Conservation (phyloP, 2,329 filamentous ascomycete species). For the Pseudogymnoascus sp. region DNA sequence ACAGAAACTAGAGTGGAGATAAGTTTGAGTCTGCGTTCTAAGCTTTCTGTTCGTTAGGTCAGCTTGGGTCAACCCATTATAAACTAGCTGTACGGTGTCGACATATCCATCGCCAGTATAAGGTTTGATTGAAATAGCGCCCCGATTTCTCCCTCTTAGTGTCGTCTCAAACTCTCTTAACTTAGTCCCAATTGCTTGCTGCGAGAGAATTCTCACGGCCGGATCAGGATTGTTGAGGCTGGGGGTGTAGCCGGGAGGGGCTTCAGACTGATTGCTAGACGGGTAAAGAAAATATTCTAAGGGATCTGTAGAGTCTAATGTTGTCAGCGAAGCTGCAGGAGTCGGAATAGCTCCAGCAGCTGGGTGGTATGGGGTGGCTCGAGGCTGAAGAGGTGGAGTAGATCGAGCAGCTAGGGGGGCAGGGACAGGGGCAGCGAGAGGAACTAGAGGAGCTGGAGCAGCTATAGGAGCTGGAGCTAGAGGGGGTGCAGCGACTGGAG, state of each 20-base stretch:
- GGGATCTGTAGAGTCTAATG: background rate
- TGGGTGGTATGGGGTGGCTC: background rate
- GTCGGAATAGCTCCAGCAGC: background rate
- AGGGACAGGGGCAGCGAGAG: background rate
- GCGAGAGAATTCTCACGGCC: background rate
- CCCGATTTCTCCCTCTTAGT: background rate
- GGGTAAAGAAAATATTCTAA: background rate
- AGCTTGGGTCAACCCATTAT: background rate
- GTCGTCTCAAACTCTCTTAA: background rate
- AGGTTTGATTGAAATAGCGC: background rate
- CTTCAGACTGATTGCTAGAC: background rate
- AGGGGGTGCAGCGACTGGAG: background rate
- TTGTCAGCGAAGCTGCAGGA: background rate
- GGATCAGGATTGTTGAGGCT: background rate
- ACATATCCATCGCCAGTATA: background rate
- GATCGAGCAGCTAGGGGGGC: background rate
- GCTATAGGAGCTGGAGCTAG: background rate
- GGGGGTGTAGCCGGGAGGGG: background rate
- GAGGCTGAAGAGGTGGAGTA: background rate
- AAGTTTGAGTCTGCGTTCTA: background rate
- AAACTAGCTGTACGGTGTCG: background rate
- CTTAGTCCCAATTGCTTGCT: background rate
- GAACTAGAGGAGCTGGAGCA: background rate
- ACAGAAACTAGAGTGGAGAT: background rate
- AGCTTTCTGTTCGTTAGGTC: background rate